Conservation (phyloP, 129 eudicot species). For the Chrysanthemum seticuspe region DNA sequence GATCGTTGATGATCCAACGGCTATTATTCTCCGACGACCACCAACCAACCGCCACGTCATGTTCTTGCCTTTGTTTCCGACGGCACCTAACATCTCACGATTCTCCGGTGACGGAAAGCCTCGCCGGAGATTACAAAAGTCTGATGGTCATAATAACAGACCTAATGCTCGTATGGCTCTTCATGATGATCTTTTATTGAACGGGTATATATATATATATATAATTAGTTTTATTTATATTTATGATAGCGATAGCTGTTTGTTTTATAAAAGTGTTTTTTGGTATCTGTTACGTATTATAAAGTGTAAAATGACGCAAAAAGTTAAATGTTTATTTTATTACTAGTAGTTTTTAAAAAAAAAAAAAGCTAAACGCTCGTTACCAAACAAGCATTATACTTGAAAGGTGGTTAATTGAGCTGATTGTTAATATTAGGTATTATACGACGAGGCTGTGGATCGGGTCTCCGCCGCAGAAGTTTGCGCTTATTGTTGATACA, state of each 20-base stretch:
- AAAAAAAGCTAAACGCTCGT: too few relatives aligned
- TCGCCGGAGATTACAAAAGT: constrained; percentile 58
- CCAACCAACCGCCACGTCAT: constrained; percentile 40
- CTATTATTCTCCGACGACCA: constrained; percentile 31
- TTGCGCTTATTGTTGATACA: constrained; percentile 82
- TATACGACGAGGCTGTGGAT: constrained; percentile 85
- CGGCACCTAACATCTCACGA: constrained; percentile 32
- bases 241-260: too few relatives aligned
- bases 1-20: constrained; percentile 24
- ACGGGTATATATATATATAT: constrained; percentile 44
- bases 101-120: constrained; percentile 23
- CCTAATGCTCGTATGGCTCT: constrained; percentile 85
- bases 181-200: constrained; percentile 82
- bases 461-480: constrained; percentile 82
- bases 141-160: constrained; percentile 18
- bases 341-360: too few relatives aligned
- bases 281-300: background rate
- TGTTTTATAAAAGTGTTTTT: background rate
- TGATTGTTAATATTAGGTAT: constrained; percentile 50
- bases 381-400: too few relatives aligned
- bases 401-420: background rate
- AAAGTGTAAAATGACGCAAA: too few relatives aligned
- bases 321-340: background rate
- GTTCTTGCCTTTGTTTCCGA: constrained; percentile 53
- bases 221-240: background rate